These are phyloP conservation scores for Phialophora verrucosa DNA, from an alignment of 2,329 filamentous ascomycete genomes.

Conservation along the genomic window DNA sequence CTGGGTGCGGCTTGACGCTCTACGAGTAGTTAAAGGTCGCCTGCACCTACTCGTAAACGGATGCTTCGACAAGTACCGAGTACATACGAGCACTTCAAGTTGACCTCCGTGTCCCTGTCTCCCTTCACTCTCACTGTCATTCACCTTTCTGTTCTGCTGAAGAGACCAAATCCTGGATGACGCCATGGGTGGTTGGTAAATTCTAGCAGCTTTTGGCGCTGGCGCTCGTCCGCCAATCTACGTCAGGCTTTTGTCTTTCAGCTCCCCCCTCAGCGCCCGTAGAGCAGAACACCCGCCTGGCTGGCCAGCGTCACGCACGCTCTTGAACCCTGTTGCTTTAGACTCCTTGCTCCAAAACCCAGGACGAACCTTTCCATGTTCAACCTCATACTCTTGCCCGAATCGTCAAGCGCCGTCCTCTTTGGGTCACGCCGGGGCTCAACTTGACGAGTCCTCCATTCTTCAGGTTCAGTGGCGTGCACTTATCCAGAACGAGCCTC, in stretches of 20 bases:
- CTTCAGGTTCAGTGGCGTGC: constrained; percentile 12
- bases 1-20: not conserved
- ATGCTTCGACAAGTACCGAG: too few species aligned
- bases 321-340: constrained; percentile 11
- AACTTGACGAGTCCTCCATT: constrained; percentile 4
- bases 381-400: constrained; percentile 10
- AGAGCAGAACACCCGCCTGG: not conserved
- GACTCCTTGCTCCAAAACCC: not conserved
- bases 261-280: not conserved
- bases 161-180: not conserved
- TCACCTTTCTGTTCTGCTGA: not conserved
- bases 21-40: not conserved
- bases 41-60: not conserved
- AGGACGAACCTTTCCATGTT: constrained; percentile 5
- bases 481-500: constrained; percentile 10
- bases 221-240: not conserved
- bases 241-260: not conserved
- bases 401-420: constrained; percentile 17
- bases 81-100: too few species aligned
- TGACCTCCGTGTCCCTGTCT: not conserved
- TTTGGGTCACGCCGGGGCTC: constrained; percentile 8
- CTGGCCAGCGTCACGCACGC: constrained; percentile 6
- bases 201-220: not conserved
- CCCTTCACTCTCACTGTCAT: not conserved
- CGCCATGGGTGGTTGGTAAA: not conserved